A percentile compares a stretch with the other conserved stretches of the same genome.
phyloP scores from a whole-genome alignment of 805 yeast genomes.

The Kazachstania viticola region DNA sequence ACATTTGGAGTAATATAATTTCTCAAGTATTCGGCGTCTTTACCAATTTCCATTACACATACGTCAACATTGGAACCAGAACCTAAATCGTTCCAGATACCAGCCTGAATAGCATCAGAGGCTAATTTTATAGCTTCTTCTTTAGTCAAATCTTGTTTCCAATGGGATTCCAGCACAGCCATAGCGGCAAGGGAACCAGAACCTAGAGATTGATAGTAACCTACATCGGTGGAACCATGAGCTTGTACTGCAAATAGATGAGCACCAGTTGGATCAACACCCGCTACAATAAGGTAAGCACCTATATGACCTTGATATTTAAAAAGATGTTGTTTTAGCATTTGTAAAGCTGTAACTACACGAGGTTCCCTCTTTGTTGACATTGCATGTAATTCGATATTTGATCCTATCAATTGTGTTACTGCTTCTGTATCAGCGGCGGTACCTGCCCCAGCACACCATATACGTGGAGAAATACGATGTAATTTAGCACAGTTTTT shows the following conservation, averaged over 20 bases:
- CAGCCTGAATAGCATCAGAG: slow-evolving; percentile 88
- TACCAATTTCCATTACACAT: slow-evolving; percentile 91
- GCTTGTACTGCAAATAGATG: slow-evolving; percentile 90
- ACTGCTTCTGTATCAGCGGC: slow-evolving; percentile 99
- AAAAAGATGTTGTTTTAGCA: slow-evolving; percentile 90
- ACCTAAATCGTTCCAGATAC: slow-evolving; percentile 98
- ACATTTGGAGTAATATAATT: slow-evolving; percentile 87
- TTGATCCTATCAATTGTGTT: slow-evolving; percentile 83
- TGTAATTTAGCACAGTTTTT: slow-evolving; percentile 95
- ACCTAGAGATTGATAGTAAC: slow-evolving; percentile 84
- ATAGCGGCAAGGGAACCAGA: slow-evolving; percentile 97
- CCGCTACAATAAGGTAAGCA: slow-evolving; percentile 96
- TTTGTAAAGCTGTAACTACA: slow-evolving; percentile 84
- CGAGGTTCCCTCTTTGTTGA: slow-evolving; percentile 80
- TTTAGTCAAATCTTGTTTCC: slow-evolving; percentile 66
- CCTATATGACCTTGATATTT: slow-evolving; percentile 96
- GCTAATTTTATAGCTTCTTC: slow-evolving; percentile 90
- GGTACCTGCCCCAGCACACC: slow-evolving; percentile 99
- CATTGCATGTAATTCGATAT: slow-evolving; percentile 80
- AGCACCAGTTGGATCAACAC: slow-evolving; percentile 93
- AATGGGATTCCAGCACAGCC: slow-evolving; percentile 88
- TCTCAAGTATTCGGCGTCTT: slow-evolving; percentile 75
- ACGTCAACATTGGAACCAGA: slow-evolving; percentile 97
- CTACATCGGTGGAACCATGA: slow-evolving; percentile 95
- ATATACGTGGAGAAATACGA: slow-evolving; percentile 76